phyloP scores from a whole-genome alignment of 1,139 yeast species.

The Lodderomyces jiufengensis region DNA sequence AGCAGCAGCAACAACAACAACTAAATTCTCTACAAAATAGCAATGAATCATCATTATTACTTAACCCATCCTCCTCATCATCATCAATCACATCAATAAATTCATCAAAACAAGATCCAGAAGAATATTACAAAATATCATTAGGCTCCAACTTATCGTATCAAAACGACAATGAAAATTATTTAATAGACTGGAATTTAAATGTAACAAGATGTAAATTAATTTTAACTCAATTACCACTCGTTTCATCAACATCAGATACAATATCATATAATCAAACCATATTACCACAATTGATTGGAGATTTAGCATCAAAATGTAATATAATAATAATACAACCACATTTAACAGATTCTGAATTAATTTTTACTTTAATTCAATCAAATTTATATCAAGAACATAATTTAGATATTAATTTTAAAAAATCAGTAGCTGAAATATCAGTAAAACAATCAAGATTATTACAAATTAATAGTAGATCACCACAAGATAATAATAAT shows the following conservation, averaged over 20 bases:
- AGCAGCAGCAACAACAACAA: constrained; percentile 3
- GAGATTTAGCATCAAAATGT: constrained; percentile 42
- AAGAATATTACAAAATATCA: constrained; percentile 36
- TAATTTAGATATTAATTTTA: constrained; percentile 41
- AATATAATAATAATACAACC: constrained; percentile 42
- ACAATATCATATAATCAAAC: constrained; percentile 32
- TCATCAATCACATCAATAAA: background rate
- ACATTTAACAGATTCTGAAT: constrained; percentile 41
- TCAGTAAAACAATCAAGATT: constrained; percentile 49
- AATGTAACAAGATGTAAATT: constrained; percentile 46
- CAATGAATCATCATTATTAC: too few species aligned
- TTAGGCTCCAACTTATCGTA: constrained; percentile 40
- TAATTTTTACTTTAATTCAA: constrained; percentile 38
- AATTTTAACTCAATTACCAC: constrained; percentile 37
- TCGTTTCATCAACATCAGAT: constrained; percentile 33
- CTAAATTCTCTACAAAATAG: background rate
- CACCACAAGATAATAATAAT: constrained; percentile 10
- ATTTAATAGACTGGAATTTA: constrained; percentile 45
- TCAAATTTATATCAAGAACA: constrained; percentile 49
- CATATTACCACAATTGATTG: constrained; percentile 41
- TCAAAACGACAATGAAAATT: constrained; percentile 38
- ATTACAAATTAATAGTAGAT: constrained; percentile 30
- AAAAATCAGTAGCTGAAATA: constrained; percentile 49
- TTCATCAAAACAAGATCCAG: constrained; percentile 9
- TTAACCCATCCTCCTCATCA: constrained; percentile 1